Evolutionary conservation across 2,329 filamentous ascomycete species (phyloP), one percentile per base, ranked within the genome.

Genomic region (Dactylellina leptospora): DNA sequence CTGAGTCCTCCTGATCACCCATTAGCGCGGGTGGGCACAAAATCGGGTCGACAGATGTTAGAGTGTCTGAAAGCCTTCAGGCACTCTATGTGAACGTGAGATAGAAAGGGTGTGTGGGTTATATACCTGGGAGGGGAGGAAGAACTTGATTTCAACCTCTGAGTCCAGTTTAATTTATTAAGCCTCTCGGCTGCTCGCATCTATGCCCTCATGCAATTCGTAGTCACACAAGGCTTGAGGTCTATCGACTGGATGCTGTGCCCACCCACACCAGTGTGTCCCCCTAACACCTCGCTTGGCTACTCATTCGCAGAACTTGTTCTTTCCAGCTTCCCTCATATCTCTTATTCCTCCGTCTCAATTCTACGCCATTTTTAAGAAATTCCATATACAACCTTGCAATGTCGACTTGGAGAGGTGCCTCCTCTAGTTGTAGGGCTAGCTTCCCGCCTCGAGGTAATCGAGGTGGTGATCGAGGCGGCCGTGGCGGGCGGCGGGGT

Each of bases 1-100:
- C 44, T 28, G 56, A 60, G 55, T 60, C 56, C 44, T 60, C 56
- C 22, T 60, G 56, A 48, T 60, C 56, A 60, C 8, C 44, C 56
- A 60, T 60, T 50, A 60, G 23, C 33, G 38, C 38, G 54, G 47
- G 54, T 45, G 36, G 45, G n/a, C 30, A 58, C 25, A 58, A 27
- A 58, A 27, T 54, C 50, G 30, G 50, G 50, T 27, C 33, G 40
- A 40, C 50, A 40, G 50, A 40, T 40, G 33, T n/a, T 45, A 47
- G 54, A 45, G 54, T 30, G 25, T 47, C 23, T 58, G 54, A 58
- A 59, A 27, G 40, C n/a, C n/a, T n/a, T n/a, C n/a, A n/a, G n/a
- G n/a, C n/a, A n/a, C n/a, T n/a, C n/a, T n/a, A n/a, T n/a, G n/a
- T n/a, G n/a, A n/a, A n/a, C n/a, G n/a, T n/a, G n/a, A n/a, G n/a